A percentile compares a stretch with the other conserved stretches of the same genome.
Conservation (phyloP, 768 basidiomycete species). For the Roridomyces roridus region DNA sequence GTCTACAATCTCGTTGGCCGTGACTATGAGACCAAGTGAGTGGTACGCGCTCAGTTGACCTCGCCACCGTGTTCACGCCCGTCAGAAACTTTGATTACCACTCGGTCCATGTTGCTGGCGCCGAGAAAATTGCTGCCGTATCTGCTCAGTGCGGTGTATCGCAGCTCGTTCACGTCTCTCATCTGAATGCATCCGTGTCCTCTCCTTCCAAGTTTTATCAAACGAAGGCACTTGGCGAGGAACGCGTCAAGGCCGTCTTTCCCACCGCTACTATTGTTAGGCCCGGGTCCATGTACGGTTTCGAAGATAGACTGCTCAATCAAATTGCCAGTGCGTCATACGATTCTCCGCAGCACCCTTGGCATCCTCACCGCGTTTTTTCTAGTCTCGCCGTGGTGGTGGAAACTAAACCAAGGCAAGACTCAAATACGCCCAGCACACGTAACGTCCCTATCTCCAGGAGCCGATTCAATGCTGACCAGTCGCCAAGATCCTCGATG, state of each 20-base stretch:
- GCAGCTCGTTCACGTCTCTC: slow-evolving; percentile 92
- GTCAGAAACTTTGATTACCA: slow-evolving; percentile 86
- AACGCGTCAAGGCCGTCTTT: slow-evolving; percentile 82
- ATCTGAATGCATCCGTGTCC: slow-evolving; percentile 84
- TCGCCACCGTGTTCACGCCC: slow-evolving; percentile 10
- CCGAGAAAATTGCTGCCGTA: slow-evolving; percentile 85
- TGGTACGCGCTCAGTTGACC: slow-evolving; percentile 16
- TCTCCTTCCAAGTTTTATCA: slow-evolving; percentile 87
- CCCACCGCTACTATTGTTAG: slow-evolving; percentile 87
- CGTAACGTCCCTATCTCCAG: slow-evolving; percentile 48
- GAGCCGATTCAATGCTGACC: slow-evolving; percentile 21
- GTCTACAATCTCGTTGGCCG: slow-evolving; percentile 96
- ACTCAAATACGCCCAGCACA: slow-evolving; percentile 92
- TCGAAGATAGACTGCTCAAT: slow-evolving; percentile 93
- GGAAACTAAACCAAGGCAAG: slow-evolving; percentile 88
- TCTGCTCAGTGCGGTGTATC: slow-evolving; percentile 79
- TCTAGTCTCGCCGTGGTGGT: slow-evolving; percentile 89
- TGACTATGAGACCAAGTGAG: slow-evolving; percentile 94
- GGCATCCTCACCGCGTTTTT: slow-evolving; percentile 20
- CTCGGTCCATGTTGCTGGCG: slow-evolving; percentile 83
- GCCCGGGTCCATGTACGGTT: slow-evolving; percentile 88
- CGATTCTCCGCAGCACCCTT: slow-evolving; percentile 9
- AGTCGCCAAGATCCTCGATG: slow-evolving; percentile 78
- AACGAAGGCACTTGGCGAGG: slow-evolving; percentile 90
- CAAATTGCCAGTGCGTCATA: slow-evolving; percentile 82